Percentiles rank a stretch among this genome's conserved stretches.
phyloP scores from a whole-genome alignment of 352 stramenopile species.

The Phytopythium oedochilum region DNA sequence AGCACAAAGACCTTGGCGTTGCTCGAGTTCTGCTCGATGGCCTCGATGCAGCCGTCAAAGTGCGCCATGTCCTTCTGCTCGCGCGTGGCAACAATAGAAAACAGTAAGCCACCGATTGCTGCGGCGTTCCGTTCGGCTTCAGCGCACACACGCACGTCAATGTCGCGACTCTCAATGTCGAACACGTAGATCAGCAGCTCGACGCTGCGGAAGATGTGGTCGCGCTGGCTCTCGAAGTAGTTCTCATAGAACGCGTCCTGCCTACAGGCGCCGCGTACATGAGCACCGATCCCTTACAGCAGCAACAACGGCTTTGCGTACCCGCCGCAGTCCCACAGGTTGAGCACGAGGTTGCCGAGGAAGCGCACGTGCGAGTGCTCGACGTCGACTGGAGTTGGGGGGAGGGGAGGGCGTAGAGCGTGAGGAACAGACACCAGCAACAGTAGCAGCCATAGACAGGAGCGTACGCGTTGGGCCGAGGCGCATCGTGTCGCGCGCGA shows the following conservation, averaged over 20 bases:
- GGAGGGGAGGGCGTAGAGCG: too few species aligned
- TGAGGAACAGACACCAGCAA: too few species aligned
- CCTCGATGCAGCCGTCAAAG: conserved; percentile 96
- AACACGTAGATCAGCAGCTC: conserved; percentile 99
- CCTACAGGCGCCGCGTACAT: too few species aligned
- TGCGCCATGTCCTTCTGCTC: conserved; percentile 96
- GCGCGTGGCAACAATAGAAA: too few species aligned
- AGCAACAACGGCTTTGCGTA: too few species aligned
- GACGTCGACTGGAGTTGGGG: conserved; percentile 87
- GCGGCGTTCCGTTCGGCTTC: too few species aligned
- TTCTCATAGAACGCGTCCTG: conserved; percentile 99
- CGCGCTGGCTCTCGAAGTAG: conserved; percentile 98
- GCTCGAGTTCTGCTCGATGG: conserved; percentile 97
- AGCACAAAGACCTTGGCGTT: conserved; percentile 99
- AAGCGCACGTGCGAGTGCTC: conserved; percentile 94
- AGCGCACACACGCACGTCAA: conserved; percentile 72
- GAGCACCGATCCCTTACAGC: too few species aligned
- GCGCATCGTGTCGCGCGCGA: conserved; percentile 96
- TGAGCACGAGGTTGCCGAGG: conserved; percentile 97
- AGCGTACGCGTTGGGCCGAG: conserved; percentile 91
- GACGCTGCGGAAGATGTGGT: conserved; percentile 99
- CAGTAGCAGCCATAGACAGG: too few species aligned
- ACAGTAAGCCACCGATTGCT: too few species aligned
- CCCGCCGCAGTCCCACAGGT: conserved; percentile 99
- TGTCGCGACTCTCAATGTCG: conserved; percentile 94